Base-by-base conservation (phyloP, 2,329 filamentous ascomycete species). In the Cytospora paraplurivora region DNA sequence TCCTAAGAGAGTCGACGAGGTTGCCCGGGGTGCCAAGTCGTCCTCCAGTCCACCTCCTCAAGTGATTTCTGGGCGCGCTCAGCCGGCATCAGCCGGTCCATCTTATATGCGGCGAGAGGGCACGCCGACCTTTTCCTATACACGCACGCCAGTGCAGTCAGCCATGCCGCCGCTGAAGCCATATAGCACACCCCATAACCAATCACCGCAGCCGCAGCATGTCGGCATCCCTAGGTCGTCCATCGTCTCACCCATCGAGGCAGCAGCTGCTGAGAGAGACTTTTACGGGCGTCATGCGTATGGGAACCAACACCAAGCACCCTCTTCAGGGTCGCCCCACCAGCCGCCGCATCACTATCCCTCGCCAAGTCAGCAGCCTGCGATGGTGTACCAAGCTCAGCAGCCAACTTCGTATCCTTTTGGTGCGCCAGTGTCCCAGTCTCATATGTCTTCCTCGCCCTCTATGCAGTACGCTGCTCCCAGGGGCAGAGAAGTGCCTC, bases 91-190 rank as follows among this genome's bases (percentile, higher is more conserved):
- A 3, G 76, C 78, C 4, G 74, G 79, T 0, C 73, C 76, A 13
- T 72, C 77, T 15, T 78, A 79, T 63, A 79, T 82, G n/a, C 79
- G 81, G 33, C 82, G 85, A 58, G 71, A 77, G 12, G 82, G 84
- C 50, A 61, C 70, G 8, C 72, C 79, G 12, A 74, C 76, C 32
- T 85, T 83, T 32, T 73, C 78, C 0, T 86, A 83, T 63, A 71
- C 75, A 33, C 79, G 79, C 66, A 68, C 77, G 8, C 71, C 74
- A 11, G 70, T 76, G 4, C 73, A 74, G 44, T 79, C 82, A 3
- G 78, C 75, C 8, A 85, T 87, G 75, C 82, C 84, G 19, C 76
- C 83, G 5, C 74, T 86, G 59, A 86, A 86, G 72, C 82, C 84
- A 5, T 74, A 73, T 63, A 49, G 59, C 27, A 56, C 69, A 2